phyloP scores from a whole-genome alignment of 1,284 basidiomycete species.

The Mycosarcoma mackinlayi region DNA sequence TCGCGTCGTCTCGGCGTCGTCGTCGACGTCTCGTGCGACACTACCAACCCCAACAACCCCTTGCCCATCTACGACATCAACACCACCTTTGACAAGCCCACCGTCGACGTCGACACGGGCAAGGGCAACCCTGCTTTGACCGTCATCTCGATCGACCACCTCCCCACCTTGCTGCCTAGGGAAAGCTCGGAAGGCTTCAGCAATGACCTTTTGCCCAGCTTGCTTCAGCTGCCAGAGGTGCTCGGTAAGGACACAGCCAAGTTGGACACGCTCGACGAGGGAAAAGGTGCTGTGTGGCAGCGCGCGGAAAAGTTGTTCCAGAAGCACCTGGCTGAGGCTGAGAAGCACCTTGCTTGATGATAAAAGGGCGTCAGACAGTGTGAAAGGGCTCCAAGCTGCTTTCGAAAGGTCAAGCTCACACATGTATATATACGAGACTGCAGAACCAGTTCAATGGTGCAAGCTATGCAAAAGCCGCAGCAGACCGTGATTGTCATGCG shows the following conservation, averaged over 20 bases:
- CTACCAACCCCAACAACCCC: constrained; percentile 98
- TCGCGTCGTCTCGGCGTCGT: constrained; percentile 81
- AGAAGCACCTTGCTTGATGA: constrained; percentile 29
- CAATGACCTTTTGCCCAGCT: constrained; percentile 84
- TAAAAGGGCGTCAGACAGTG: no score
- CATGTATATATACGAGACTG: no score
- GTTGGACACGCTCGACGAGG: constrained; percentile 50
- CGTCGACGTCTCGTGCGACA: constrained; percentile 99
- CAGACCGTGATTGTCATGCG: no score
- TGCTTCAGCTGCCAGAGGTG: constrained; percentile 62
- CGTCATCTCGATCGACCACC: constrained; percentile 96
- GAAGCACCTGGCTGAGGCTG: constrained; percentile 74
- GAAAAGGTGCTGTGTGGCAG: constrained; percentile 77
- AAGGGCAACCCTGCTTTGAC: constrained; percentile 72
- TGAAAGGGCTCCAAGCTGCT: no score
- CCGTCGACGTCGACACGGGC: constrained; percentile 77
- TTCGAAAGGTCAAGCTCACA: no score
- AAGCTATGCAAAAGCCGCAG: no score
- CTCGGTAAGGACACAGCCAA: constrained; percentile 53
- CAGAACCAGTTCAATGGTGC: no score
- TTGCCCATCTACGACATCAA: constrained; percentile 95
- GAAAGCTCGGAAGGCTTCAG: constrained; percentile 98
- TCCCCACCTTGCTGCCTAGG: constrained; percentile 92
- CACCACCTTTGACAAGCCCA: constrained; percentile 93
- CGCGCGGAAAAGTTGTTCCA: constrained; percentile 88